Conservation (phyloP, 2,329 filamentous ascomycete genomes). For the Elsinoe perseae region DNA sequence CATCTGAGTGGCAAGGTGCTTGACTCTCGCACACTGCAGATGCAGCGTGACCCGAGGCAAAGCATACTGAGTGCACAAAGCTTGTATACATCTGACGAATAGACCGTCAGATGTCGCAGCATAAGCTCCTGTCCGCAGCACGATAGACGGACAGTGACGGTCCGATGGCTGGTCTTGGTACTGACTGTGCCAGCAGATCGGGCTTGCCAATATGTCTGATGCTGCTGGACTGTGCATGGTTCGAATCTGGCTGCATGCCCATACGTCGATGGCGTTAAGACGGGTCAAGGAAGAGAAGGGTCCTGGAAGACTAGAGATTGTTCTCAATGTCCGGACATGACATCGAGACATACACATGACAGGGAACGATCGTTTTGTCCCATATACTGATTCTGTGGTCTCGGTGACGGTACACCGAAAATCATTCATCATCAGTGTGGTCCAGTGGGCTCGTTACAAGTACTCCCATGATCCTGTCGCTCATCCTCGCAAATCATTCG, state of each 20-base stretch:
- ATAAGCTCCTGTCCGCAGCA: slow-evolving; percentile 5
- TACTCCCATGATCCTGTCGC: background rate
- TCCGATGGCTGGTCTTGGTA: slow-evolving; percentile 1
- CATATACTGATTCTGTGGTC: background rate
- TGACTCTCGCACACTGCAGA: background rate
- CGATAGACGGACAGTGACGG: slow-evolving; percentile 5
- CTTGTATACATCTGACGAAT: slow-evolving; percentile 4
- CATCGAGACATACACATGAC: background rate
- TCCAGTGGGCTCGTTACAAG: background rate
- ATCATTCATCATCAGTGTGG: background rate
- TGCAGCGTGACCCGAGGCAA: slow-evolving; percentile 1
- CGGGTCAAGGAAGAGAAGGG: background rate
- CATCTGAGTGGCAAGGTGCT: background rate
- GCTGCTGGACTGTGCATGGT: background rate
- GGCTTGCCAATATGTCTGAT: slow-evolving; percentile 3
- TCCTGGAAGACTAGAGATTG: slow-evolving; percentile 1
- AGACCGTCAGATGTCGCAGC: background rate
- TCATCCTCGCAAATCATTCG: background rate
- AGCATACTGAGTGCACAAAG: background rate
- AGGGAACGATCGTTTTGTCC: background rate
- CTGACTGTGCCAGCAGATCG: slow-evolving; percentile 4
- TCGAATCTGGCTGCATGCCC: background rate
- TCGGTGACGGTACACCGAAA: background rate
- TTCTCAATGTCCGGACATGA: background rate
- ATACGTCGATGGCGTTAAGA: background rate